Conservation (phyloP, 176 grass and related monocot species). For the Aegilops umbellulata region DNA sequence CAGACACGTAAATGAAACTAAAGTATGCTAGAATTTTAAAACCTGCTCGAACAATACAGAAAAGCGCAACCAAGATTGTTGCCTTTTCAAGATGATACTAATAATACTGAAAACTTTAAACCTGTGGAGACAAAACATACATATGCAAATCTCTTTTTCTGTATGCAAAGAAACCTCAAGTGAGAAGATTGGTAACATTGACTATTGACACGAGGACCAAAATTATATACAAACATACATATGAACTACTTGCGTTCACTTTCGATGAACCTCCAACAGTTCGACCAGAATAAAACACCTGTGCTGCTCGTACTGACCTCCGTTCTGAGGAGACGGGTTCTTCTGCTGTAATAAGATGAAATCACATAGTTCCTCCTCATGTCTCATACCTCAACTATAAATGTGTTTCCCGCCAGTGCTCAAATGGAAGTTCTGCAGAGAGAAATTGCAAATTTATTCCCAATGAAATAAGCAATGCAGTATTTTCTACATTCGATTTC, state of each 20-base stretch:
- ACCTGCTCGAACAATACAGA: too few species aligned
- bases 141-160: too few species aligned
- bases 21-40: too few species aligned
- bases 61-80: too few species aligned
- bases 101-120: too few species aligned
- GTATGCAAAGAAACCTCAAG: too few species aligned
- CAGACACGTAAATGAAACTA: too few species aligned
- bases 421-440: slow-evolving; percentile 28
- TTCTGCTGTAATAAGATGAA: neutral
- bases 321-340: neutral
- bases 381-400: neutral
- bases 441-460: neutral
- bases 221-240: too few species aligned
- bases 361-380: neutral
- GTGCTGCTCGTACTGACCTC: slow-evolving; percentile 4
- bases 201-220: neutral
- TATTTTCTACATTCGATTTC: neutral
- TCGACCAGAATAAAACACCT: neutral
- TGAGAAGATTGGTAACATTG: too few species aligned
- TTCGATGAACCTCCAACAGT: neutral
- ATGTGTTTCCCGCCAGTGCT: neutral
- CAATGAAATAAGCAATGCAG: neutral
- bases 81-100: too few species aligned
- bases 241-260: neutral
- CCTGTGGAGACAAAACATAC: too few species aligned